phyloP scores from a whole-genome alignment of 257 asterid genomes.

The Solanum arcanum region DNA sequence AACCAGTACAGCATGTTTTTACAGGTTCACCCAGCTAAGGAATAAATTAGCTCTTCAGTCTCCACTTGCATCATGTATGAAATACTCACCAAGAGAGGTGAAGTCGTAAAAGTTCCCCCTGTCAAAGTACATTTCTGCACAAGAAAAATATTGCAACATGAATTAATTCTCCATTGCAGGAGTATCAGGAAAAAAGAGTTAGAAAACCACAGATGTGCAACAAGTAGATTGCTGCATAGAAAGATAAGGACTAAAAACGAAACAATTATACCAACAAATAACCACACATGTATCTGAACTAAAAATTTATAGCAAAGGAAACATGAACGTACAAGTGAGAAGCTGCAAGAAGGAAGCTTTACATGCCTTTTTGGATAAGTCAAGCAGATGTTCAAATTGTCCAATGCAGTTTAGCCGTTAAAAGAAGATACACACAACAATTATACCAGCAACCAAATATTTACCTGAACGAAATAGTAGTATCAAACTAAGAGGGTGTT shows the following conservation, averaged over 20 bases:
- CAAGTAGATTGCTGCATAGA: background rate
- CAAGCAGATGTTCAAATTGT: background rate
- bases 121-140: constrained; percentile 72
- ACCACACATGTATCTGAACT: background rate
- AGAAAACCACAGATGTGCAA: background rate
- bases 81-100: constrained; percentile 73
- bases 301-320: background rate
- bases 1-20: background rate
- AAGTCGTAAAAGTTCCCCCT: constrained; percentile 87
- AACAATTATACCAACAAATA: background rate
- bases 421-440: background rate
- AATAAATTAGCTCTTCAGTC: background rate
- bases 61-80: background rate
- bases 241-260: background rate
- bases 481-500: background rate
- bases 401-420: background rate
- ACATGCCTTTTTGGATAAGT: background rate
- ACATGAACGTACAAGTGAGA: background rate
- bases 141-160: background rate
- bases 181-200: background rate
- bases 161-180: background rate
- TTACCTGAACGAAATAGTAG: background rate
- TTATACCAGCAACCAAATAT: background rate
- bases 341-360: background rate
- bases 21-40: background rate